A percentile compares a stretch with the other conserved stretches of the same genome.
Evolutionary conservation across 1,284 basidiomycete species (phyloP).

Genomic region (Fomitopsis palustris): DNA sequence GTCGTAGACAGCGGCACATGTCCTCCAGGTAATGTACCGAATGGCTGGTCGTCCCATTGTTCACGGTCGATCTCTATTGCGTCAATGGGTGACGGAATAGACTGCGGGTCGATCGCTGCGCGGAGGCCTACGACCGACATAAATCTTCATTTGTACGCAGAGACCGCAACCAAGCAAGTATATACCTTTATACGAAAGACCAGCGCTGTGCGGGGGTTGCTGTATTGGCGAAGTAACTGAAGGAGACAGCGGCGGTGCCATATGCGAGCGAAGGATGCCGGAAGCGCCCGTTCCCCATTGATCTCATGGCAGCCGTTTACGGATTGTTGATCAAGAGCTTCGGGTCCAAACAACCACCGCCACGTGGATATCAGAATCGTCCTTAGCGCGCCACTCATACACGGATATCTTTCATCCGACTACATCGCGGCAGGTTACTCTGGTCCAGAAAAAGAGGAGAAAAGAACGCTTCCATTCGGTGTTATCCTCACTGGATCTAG

Average conservation of each 20-base stretch:
- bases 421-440: too few relatives aligned
- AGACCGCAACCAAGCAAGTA: neutral
- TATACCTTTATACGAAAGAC: conserved; percentile 60
- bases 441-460: too few relatives aligned
- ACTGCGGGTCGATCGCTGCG: conserved; percentile 83
- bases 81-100: conserved; percentile 90
- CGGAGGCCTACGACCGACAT: conserved; percentile 52
- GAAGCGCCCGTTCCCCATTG: neutral
- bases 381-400: too few relatives aligned
- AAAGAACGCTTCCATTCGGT: too few relatives aligned
- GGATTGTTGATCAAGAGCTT: conserved; percentile 2
- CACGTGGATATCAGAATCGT: neutral
- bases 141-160: neutral
- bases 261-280: neutral
- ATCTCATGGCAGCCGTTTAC: neutral
- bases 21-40: conserved; percentile 72
- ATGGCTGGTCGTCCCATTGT: conserved; percentile 78
- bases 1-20: conserved; percentile 85
- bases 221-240: conserved; percentile 49
- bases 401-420: too few relatives aligned
- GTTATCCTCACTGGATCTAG: too few relatives aligned
- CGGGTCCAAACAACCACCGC: conserved; percentile 26
- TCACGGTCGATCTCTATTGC: conserved; percentile 82
- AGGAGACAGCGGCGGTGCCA: conserved; percentile 5
- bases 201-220: conserved; percentile 81